phyloP scores from a whole-genome alignment of 257 asterid species.

The Ophiorrhiza pumila region DNA sequence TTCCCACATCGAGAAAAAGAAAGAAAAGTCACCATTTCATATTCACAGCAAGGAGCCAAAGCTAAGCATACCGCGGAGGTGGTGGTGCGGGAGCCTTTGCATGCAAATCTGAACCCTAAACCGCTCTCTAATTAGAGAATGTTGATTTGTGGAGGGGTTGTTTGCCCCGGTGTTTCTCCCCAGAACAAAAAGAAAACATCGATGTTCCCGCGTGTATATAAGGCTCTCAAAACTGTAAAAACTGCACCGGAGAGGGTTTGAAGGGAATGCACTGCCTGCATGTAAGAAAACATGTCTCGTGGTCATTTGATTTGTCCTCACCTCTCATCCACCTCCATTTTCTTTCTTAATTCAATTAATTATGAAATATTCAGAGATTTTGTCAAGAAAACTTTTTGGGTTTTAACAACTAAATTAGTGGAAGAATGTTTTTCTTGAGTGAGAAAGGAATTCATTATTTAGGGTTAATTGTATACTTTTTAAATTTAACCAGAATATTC shows the following conservation, averaged over 20 bases:
- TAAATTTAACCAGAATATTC: too few species aligned
- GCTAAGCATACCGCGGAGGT: background rate
- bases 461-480: too few species aligned
- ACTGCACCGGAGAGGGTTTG: slow-evolving; percentile 3
- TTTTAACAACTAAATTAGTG: too few species aligned
- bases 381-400: too few species aligned
- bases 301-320: slow-evolving; percentile 4
- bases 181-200: slow-evolving; percentile 2
- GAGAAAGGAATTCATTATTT: too few species aligned
- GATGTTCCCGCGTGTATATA: slow-evolving; percentile 6
- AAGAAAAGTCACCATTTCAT: background rate
- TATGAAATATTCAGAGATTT: too few species aligned
- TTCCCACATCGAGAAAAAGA: background rate
- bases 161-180: slow-evolving; percentile 18
- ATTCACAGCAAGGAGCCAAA: background rate
- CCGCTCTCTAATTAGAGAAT: background rate
- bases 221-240: background rate
- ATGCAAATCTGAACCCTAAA: slow-evolving; percentile 5
- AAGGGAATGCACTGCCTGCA: slow-evolving; percentile 9
- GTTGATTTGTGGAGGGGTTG: background rate
- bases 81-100: slow-evolving; percentile 8
- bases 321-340: slow-evolving; percentile 13
- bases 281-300: slow-evolving; percentile 14
- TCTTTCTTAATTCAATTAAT: too few species aligned
- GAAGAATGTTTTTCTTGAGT: too few species aligned